Evolutionary conservation across 2,329 filamentous ascomycete species (phyloP).

Genomic region (Curvularia sp.): DNA sequence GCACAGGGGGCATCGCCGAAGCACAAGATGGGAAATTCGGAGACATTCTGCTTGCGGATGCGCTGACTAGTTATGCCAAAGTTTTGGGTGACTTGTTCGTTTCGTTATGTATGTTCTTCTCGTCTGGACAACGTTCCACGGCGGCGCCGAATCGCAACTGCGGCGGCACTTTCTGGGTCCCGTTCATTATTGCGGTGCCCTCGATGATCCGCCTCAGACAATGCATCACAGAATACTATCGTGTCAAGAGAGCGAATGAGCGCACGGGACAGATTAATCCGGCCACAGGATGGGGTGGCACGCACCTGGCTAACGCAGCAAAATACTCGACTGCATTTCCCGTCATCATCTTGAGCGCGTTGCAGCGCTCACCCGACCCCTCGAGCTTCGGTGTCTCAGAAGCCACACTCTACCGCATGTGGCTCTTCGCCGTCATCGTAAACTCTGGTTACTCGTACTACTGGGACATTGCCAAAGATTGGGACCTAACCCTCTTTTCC

Average conservation of each 20-base stretch:
- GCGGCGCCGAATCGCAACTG: constrained; percentile 81
- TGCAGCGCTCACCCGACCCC: constrained; percentile 70
- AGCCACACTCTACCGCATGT: constrained; percentile 62
- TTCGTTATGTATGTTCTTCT: constrained; percentile 88
- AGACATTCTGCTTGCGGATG: constrained; percentile 92
- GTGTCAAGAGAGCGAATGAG: constrained; percentile 67
- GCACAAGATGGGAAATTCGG: constrained; percentile 91
- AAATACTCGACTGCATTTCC: constrained; percentile 97
- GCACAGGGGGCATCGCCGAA: constrained; percentile 85
- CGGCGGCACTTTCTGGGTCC: constrained; percentile 79
- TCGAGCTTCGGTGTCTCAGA: constrained; percentile 62
- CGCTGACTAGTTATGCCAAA: constrained; percentile 92
- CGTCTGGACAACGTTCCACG: constrained; percentile 73
- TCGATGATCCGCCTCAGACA: constrained; percentile 88
- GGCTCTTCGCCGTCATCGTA: constrained; percentile 73
- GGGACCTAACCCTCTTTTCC: constrained; percentile 88
- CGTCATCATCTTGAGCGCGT: constrained; percentile 79
- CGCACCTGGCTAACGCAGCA: constrained; percentile 89
- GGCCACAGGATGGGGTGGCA: constrained; percentile 74
- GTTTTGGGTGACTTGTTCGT: constrained; percentile 90
- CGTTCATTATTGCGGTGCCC: constrained; percentile 82
- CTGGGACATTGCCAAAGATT: constrained; percentile 97
- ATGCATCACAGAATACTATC: constrained; percentile 85
- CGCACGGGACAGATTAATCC: constrained; percentile 51
- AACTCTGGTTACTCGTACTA: constrained; percentile 98